Percentiles rank a stretch among this genome's conserved stretches.
Conservation (phyloP, 164 flowering plant species). For the Kalanchoe fedtschenkoi region DNA sequence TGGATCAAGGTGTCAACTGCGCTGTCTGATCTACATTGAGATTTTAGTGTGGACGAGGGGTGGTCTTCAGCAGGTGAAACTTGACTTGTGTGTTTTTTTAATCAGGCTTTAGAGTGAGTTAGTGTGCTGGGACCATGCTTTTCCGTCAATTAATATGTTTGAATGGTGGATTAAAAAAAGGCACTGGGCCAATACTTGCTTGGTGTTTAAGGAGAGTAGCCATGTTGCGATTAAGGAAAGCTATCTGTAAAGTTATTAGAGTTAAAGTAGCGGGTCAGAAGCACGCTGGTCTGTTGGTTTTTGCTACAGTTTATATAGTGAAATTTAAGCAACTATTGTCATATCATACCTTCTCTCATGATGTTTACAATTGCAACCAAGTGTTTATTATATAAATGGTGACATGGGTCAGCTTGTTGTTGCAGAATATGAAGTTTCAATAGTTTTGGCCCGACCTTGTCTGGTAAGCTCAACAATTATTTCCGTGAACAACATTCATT, state of each 20-base stretch:
- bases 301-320: constrained; percentile 2
- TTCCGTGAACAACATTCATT: neutral
- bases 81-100: neutral
- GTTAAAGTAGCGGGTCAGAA: constrained; percentile 5
- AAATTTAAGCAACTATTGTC: constrained; percentile 18
- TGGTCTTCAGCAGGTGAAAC: neutral
- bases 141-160: too few relatives aligned
- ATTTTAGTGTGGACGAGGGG: neutral
- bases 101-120: neutral
- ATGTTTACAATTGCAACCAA: constrained; percentile 8
- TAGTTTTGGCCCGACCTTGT: constrained; percentile 10
- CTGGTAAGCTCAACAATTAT: constrained; percentile 17
- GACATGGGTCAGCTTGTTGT: constrained; percentile 24
- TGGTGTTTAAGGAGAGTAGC: constrained; percentile 35
- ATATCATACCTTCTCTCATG: constrained; percentile 15
- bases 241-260: constrained; percentile 16
- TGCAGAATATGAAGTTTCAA: constrained; percentile 22
- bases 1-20: too few relatives aligned
- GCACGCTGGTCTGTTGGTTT: neutral
- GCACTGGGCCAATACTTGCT: constrained; percentile 21
- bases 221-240: constrained; percentile 27
- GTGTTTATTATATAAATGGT: constrained; percentile 5
- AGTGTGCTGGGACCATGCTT: constrained; percentile 2
- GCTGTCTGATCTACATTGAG: neutral
- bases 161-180: neutral